Percentiles rank a stretch among this genome's conserved stretches.
Evolutionary conservation across 768 basidiomycete genomes (phyloP).

Genomic region (Suillus discolor): DNA sequence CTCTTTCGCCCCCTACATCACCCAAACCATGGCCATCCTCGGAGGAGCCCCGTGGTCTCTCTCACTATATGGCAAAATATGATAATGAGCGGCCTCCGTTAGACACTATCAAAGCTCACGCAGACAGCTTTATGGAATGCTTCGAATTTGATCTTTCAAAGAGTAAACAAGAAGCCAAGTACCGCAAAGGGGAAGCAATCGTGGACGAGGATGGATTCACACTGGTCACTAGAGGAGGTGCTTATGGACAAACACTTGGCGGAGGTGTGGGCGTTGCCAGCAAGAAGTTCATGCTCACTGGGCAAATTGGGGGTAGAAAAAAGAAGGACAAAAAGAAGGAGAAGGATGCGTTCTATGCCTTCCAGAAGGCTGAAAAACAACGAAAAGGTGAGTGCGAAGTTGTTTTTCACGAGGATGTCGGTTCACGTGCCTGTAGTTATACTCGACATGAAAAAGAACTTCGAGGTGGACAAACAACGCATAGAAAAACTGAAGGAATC

Average conservation of each 20-base stretch:
- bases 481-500: constrained; percentile 57
- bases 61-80: constrained; percentile 71
- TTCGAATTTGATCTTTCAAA: constrained; percentile 68
- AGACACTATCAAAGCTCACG: constrained; percentile 72
- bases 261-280: constrained; percentile 71
- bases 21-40: constrained; percentile 66
- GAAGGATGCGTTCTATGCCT: constrained; percentile 82
- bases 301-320: constrained; percentile 39
- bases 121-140: constrained; percentile 73
- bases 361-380: constrained; percentile 90
- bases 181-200: constrained; percentile 82
- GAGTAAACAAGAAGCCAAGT: constrained; percentile 62
- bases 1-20: constrained; percentile 49
- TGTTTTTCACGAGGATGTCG: constrained; percentile 11
- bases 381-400: constrained; percentile 58
- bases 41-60: constrained; percentile 66
- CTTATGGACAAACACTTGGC: constrained; percentile 85
- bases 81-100: constrained; percentile 74
- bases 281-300: constrained; percentile 52
- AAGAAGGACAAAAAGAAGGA: constrained; percentile 62
- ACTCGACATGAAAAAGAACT: constrained; percentile 68
- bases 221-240: constrained; percentile 89
- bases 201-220: constrained; percentile 97
- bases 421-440: constrained; percentile 41
- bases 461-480: constrained; percentile 83